phyloP scores from a whole-genome alignment of 148 eudicot species.

The Camellia japonica region DNA sequence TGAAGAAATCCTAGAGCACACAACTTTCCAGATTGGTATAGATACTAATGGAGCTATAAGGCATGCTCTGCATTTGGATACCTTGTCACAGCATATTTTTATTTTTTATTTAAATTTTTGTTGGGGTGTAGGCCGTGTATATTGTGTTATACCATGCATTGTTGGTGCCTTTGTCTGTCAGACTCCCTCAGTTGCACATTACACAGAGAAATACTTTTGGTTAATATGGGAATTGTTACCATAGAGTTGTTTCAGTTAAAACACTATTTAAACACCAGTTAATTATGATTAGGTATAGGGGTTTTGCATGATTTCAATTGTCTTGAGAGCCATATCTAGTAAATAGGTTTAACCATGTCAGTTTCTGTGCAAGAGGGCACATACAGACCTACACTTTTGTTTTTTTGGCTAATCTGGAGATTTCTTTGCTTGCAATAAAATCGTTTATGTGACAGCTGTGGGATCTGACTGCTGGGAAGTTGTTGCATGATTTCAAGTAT shows the following conservation, averaged over 20 bases:
- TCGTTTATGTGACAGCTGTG: conserved; percentile 59
- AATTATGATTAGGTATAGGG: not conserved
- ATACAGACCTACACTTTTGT: not conserved
- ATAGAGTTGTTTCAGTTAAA: not conserved
- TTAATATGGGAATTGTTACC: not conserved
- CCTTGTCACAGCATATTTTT: not conserved
- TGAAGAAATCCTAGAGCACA: not conserved
- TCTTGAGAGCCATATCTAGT: not conserved
- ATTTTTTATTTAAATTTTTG: not conserved
- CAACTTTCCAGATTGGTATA: not conserved
- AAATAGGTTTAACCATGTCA: not conserved
- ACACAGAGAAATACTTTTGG: not conserved
- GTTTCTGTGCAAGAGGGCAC: not conserved
- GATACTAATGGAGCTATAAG: not conserved
- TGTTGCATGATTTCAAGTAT: conserved; percentile 89
- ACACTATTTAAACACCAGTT: not conserved
- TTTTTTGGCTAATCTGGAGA: not conserved
- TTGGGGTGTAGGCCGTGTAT: not conserved
- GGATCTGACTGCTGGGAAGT: conserved; percentile 98
- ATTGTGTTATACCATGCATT: not conserved
- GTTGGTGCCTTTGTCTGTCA: not conserved
- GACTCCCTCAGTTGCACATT: not conserved
- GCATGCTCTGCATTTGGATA: not conserved
- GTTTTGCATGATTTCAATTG: not conserved
- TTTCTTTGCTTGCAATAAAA: conserved; percentile 16